Evolutionary conservation across 202 grass and related monocot species (phyloP).

Genomic region (Miscanthus sacchariflorus): DNA sequence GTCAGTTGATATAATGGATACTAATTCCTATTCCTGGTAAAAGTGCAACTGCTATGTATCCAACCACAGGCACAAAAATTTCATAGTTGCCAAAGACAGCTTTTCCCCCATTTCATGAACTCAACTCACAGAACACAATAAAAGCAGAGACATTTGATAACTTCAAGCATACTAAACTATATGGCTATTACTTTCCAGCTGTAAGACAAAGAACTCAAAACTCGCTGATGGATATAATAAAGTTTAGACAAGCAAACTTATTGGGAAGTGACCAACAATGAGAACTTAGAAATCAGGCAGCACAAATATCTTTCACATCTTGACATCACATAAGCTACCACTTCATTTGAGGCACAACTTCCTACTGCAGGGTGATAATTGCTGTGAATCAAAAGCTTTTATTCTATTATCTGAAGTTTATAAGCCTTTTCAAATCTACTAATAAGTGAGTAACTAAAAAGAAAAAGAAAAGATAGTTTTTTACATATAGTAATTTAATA

Average conservation of each 20-base stretch:
- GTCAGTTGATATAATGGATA: neutral
- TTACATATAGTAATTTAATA: neutral
- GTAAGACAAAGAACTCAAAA: neutral
- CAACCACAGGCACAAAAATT: neutral
- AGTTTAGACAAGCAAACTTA: constrained; percentile 11
- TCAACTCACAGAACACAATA: neutral
- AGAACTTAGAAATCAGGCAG: constrained; percentile 13
- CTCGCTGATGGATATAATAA: neutral
- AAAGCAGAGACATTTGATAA: neutral
- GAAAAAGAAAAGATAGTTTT: neutral
- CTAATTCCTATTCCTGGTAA: constrained; percentile 6
- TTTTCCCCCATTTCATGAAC: neutral
- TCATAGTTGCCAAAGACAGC: neutral
- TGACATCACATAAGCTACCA: constrained; percentile 30
- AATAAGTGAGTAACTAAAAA: neutral
- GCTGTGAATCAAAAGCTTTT: neutral
- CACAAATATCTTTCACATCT: constrained; percentile 27
- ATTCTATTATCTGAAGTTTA: constrained; percentile 16
- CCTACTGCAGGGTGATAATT: neutral
- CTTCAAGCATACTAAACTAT: constrained; percentile 15
- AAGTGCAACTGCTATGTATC: neutral
- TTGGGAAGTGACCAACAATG: neutral
- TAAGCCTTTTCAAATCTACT: constrained; percentile 2
- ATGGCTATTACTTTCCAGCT: neutral
- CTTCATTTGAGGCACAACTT: constrained; percentile 25